These are phyloP conservation scores for Sonneratia alba DNA, from an alignment of 345 rosid species.

Conservation along the genomic window DNA sequence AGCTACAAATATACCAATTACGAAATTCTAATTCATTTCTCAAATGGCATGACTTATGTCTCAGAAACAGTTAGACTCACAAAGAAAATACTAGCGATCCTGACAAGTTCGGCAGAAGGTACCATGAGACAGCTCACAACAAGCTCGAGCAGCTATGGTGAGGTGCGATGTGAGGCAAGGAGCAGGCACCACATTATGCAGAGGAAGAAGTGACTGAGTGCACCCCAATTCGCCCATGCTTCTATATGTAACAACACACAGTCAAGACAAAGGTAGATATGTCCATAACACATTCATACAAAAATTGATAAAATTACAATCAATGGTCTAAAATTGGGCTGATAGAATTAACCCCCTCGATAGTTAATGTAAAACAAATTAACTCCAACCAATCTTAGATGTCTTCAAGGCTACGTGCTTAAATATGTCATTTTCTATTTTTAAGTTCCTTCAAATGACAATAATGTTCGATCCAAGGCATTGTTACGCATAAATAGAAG, in stretches of 20 bases:
- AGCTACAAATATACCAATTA: background rate
- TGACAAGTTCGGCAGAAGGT: conserved; percentile 90
- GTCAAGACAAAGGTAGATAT: background rate
- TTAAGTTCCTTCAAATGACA: background rate
- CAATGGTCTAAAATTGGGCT: background rate
- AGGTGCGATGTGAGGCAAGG: conserved; percentile 56
- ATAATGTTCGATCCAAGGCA: too few species aligned
- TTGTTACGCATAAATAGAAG: too few species aligned
- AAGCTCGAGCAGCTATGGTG: conserved; percentile 62
- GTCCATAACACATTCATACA: background rate
- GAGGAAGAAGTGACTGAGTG: conserved; percentile 60
- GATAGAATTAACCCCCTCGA: background rate
- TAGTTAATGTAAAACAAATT: background rate
- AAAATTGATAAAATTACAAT: background rate
- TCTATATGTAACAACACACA: conserved; percentile 26
- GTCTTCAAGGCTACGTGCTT: background rate
- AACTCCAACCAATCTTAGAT: background rate
- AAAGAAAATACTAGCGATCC: conserved; percentile 91
- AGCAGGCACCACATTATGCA: conserved; percentile 21
- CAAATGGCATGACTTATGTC: conserved; percentile 17
- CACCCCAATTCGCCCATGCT: conserved; percentile 79
- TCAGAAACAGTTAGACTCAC: conserved; percentile 73
- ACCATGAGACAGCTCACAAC: conserved; percentile 94
- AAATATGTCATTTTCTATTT: background rate
- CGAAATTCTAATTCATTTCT: background rate